Evolutionary conservation across 441 rosid genomes (phyloP), one percentile per base, ranked within the genome.

Genomic region (Mallotus repandus): DNA sequence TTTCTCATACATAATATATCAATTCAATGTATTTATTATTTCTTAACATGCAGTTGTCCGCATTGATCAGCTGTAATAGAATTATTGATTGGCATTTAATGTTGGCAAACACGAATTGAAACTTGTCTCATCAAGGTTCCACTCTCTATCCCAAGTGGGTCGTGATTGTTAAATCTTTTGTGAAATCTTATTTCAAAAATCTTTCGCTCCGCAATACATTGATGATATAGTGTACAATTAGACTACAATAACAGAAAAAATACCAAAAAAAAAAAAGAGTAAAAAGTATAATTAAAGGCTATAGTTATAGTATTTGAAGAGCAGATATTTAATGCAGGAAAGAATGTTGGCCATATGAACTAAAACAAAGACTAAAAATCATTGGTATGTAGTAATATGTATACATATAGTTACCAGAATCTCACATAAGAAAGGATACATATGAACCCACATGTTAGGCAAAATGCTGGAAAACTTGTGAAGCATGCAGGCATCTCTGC

Each of bases 261-360:
- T 38, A 6, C 41, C 41, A 2, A 2, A 29, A 29, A 29, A 29
- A 25, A 25, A 25, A 25, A 25, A 25, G 1, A 25, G 29, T 25
- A 25, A 25, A 25, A 25, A 25, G 1, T 29, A 29, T 38, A 38
- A 38, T 38, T 49, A 0, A 49, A 49, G 15, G 52, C 11, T 2
- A 49, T 2, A 29, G 32, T 29, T 1, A 29, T 9, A 49, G 15
- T 49, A 49, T 9, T 13, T 19, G 38, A 5, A 9, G 4, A 43
- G 13, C 18, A n/a, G 7, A 63, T 32, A 32, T 61, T 61, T 29
- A 62, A 62, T 62, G 66, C 43, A n/a, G 21, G 52, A 63, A 63
- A 63, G 68, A 63, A 63, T 41, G 68, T 63, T 63, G 68, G 68
- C 11, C 52, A 16, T 63, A 12, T 63, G 21, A 2, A 58, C 29